phyloP scores from a whole-genome alignment of 192 early-diverging fungal species.

The Gamsiella multidivaricata region DNA sequence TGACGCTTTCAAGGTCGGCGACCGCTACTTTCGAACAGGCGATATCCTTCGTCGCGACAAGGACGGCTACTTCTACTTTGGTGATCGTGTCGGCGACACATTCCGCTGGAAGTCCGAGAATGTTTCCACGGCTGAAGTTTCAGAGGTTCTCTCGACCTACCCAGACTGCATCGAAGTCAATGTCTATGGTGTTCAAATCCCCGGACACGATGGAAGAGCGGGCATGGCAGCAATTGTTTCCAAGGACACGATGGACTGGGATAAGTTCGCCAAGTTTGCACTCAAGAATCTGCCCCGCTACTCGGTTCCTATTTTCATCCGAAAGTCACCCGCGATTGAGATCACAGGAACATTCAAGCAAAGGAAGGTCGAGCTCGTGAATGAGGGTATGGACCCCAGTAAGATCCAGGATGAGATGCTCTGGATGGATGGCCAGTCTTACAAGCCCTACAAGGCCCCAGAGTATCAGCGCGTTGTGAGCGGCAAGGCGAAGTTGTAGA shows the following conservation, averaged over 20 bases:
- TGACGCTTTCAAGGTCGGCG: slow-evolving; percentile 73
- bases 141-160: slow-evolving; percentile 64
- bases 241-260: slow-evolving; percentile 56
- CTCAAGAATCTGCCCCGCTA: slow-evolving; percentile 66
- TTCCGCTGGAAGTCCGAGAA: slow-evolving; percentile 80
- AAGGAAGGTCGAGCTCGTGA: slow-evolving; percentile 58
- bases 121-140: slow-evolving; percentile 70
- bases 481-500: slow-evolving; percentile 42
- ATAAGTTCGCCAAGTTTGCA: slow-evolving; percentile 57
- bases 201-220: slow-evolving; percentile 72
- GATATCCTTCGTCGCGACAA: slow-evolving; percentile 68
- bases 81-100: slow-evolving; percentile 77
- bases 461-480: slow-evolving; percentile 36
- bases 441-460: slow-evolving; percentile 54
- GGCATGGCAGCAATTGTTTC: slow-evolving; percentile 76
- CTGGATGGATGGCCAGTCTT: slow-evolving; percentile 59
- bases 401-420: slow-evolving; percentile 55
- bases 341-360: slow-evolving; percentile 67
- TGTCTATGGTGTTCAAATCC: slow-evolving; percentile 74
- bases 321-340: slow-evolving; percentile 65
- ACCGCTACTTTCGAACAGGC: slow-evolving; percentile 70
- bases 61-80: slow-evolving; percentile 72
- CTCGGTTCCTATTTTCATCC: slow-evolving; percentile 74
- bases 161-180: slow-evolving; percentile 73
- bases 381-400: slow-evolving; percentile 60